Evolutionary conservation across 2,329 filamentous ascomycete genomes (phyloP).

Genomic region (Xylariomycetidae sp.): DNA sequence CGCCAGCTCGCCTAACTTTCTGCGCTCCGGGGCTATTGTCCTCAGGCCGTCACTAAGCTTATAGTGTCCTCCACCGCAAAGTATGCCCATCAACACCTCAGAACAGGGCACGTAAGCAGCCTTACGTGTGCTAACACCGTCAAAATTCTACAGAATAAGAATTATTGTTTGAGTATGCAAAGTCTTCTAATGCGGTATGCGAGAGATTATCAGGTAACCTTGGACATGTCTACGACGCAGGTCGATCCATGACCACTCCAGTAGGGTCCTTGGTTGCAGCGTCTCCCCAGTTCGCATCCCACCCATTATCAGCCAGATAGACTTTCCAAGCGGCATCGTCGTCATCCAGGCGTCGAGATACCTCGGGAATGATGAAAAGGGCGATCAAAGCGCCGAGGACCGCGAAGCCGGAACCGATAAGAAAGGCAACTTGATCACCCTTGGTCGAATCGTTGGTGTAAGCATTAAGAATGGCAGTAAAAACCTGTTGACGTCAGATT

Average conservation of each 20-base stretch:
- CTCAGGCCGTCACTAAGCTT: too few species aligned
- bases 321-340: slow-evolving; percentile 40
- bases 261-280: slow-evolving; percentile 22
- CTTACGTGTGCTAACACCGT: too few species aligned
- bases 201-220: too few species aligned
- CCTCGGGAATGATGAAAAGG: slow-evolving; percentile 42
- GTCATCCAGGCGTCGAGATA: slow-evolving; percentile 35
- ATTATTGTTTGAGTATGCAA: too few species aligned
- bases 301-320: slow-evolving; percentile 39
- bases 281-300: slow-evolving; percentile 31
- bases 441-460: slow-evolving; percentile 34
- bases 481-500: slow-evolving; percentile 26
- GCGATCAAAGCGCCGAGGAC: slow-evolving; percentile 39
- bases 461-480: slow-evolving; percentile 44
- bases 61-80: too few species aligned
- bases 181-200: too few species aligned
- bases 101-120: too few species aligned
- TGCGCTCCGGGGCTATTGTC: too few species aligned
- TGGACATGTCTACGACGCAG: slow-evolving; percentile 2
- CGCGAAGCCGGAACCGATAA: slow-evolving; percentile 46
- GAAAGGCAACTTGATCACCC: slow-evolving; percentile 44
- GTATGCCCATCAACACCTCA: too few species aligned
- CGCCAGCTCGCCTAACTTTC: too few species aligned
- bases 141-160: too few species aligned
- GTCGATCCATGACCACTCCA: slow-evolving; percentile 15